Conservation (phyloP, 371 early-diverging fungal species). For the Nematocida parisii region DNA sequence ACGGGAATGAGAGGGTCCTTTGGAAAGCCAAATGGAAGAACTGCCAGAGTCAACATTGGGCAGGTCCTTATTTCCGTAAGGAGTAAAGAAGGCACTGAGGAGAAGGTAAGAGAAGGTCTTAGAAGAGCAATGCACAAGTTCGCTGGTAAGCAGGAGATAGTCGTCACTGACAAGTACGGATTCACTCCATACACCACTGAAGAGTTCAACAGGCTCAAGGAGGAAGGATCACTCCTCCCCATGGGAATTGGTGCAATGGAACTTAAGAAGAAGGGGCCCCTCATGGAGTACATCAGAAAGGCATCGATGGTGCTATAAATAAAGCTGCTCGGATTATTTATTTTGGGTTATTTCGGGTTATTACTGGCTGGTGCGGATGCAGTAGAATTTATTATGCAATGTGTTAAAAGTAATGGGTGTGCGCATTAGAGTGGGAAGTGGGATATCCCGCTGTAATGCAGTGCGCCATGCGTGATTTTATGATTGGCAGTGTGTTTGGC, state of each 20-base stretch:
- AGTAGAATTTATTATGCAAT: no score
- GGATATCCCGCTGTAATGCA: no score
- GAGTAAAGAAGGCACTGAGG: slow-evolving; percentile 83
- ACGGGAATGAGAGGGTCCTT: slow-evolving; percentile 99
- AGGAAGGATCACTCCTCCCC: slow-evolving; percentile 54
- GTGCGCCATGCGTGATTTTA: no score
- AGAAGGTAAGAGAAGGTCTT: slow-evolving; percentile 88
- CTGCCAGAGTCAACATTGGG: slow-evolving; percentile 97
- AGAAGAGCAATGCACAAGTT: slow-evolving; percentile 99
- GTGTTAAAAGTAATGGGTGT: no score
- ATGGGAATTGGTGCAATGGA: slow-evolving; percentile 64
- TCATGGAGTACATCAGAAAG: slow-evolving; percentile 63
- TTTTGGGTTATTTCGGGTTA: no score
- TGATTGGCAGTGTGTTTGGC: no score
- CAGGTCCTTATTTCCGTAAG: slow-evolving; percentile 95
- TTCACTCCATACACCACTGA: slow-evolving; percentile 93
- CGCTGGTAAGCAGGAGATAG: slow-evolving; percentile 97
- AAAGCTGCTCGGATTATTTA: slow-evolving; percentile 23
- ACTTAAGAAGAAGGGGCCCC: slow-evolving; percentile 68
- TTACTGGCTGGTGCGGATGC: no score
- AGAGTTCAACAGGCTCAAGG: slow-evolving; percentile 76
- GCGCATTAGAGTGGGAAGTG: no score
- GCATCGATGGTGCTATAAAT: slow-evolving; percentile 57
- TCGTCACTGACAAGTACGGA: slow-evolving; percentile 97
- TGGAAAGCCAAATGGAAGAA: slow-evolving; percentile 97